Percentiles rank a stretch among this genome's conserved stretches.
Evolutionary conservation across 2,329 filamentous ascomycete species (phyloP).

Genomic region (Diaporthe amygdali): DNA sequence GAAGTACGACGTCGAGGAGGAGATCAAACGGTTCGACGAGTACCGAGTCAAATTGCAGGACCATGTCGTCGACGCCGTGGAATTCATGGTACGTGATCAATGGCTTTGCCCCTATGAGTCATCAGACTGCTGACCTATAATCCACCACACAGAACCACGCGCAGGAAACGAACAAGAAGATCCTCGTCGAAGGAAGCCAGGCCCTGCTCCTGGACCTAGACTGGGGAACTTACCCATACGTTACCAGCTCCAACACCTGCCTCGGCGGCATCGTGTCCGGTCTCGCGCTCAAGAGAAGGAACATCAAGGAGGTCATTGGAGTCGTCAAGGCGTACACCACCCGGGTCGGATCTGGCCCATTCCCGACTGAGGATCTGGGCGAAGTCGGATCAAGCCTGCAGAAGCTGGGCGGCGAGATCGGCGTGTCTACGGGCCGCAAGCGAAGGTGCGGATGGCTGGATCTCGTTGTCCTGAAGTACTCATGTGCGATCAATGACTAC

Average conservation of each 20-base stretch:
- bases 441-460: constrained; percentile 67
- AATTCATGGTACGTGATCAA: constrained; percentile 55
- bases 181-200: constrained; percentile 68
- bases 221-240: constrained; percentile 64
- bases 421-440: constrained; percentile 56
- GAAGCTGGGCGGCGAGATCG: constrained; percentile 40
- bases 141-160: constrained; percentile 35
- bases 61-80: constrained; percentile 71
- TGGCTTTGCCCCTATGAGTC: constrained; percentile 42
- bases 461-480: constrained; percentile 73
- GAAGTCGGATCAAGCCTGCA: constrained; percentile 46
- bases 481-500: constrained; percentile 60
- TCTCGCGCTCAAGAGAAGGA: constrained; percentile 58
- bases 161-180: constrained; percentile 54
- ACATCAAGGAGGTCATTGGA: constrained; percentile 61
- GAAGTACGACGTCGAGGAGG: constrained; percentile 71
- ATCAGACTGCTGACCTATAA: not conserved
- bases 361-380: constrained; percentile 60
- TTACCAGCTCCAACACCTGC: constrained; percentile 63
- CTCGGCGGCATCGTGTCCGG: constrained; percentile 65
- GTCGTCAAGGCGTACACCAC: constrained; percentile 74
- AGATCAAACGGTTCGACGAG: constrained; percentile 66
- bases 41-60: constrained; percentile 62
- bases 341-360: constrained; percentile 62
- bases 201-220: constrained; percentile 67